Evolutionary conservation across 2,329 filamentous ascomycete species (phyloP), one percentile per base, ranked within the genome.

Genomic region (Aspergillus pseudoviridinutans): DNA sequence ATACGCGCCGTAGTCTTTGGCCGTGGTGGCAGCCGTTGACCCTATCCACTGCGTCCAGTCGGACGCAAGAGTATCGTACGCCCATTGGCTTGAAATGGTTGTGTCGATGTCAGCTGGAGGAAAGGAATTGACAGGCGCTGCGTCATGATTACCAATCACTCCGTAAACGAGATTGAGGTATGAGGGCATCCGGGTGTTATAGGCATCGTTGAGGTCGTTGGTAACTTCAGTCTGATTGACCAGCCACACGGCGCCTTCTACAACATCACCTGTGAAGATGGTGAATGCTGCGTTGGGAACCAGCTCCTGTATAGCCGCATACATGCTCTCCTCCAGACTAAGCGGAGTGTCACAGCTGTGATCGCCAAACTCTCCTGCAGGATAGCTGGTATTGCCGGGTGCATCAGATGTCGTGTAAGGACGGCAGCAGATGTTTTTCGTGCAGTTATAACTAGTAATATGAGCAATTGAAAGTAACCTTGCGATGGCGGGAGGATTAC

Each of bases 261-360:
- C 75, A 28, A 85, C 76, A 58, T 86, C 83, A 5, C 83, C 83
- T 0, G 83, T 86, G 68, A 85, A 85, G 29, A 86, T 76, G n/a
- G 77, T 73, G 57, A 86, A 83, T 3, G 77, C 74, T 0, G 80
- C 61, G 47, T 66, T 53, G 1, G 65, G 77, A 56, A 82, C 75
- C 3, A 81, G 58, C 9, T 72, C 61, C 38, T 72, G 52, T 51
- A 77, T 76, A 20, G 74, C 75, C n/a, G 61, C 63, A 51, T 74
- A 76, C 80, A 85, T 80, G 73, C 82, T 84, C 51, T 80, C 66
- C 63, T 84, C 82, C 3, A 85, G 72, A 14, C 67, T 74, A 22
- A 78, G 60, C 0, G 83, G 83, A 0, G 76, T 67, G 61, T 85
- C 82, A 55, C 83, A 85, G 4, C 78, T 76, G 54, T 80, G 77